phyloP scores from a whole-genome alignment of 1,139 yeast species.

The Trichomonascaceae sp. region DNA sequence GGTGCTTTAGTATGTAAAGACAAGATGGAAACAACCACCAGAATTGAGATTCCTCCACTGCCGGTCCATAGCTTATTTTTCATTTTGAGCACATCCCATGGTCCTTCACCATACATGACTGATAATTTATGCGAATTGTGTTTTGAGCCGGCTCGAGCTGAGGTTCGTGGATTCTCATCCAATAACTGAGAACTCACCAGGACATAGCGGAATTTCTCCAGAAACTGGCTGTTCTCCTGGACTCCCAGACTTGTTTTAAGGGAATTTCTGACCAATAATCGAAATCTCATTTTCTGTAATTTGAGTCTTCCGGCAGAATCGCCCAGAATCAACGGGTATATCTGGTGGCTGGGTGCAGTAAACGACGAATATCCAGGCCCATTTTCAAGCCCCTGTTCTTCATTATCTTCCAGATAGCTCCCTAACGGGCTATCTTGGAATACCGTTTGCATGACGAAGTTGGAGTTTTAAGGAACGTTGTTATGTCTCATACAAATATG shows the following conservation, averaged over 20 bases:
- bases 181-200: slow-evolving; percentile 40
- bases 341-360: slow-evolving; percentile 8
- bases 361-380: neutral
- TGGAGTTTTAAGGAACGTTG: neutral
- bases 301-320: slow-evolving; percentile 15
- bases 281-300: slow-evolving; percentile 24
- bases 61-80: slow-evolving; percentile 28
- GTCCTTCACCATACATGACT: slow-evolving; percentile 26
- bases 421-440: slow-evolving; percentile 32
- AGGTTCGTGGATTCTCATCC: slow-evolving; percentile 23
- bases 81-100: slow-evolving; percentile 26
- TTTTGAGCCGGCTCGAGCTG: neutral
- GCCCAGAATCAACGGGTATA: slow-evolving; percentile 21
- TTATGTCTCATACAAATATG: too few relatives aligned
- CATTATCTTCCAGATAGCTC: slow-evolving; percentile 24
- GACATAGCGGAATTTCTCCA: slow-evolving; percentile 42
- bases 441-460: slow-evolving; percentile 14
- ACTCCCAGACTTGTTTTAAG: slow-evolving; percentile 24
- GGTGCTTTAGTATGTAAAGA: slow-evolving; percentile 23
- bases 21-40: slow-evolving; percentile 31
- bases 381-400: slow-evolving; percentile 31
- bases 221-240: slow-evolving; percentile 33
- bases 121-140: slow-evolving; percentile 14
- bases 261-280: slow-evolving; percentile 23
- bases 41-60: slow-evolving; percentile 34